Evolutionary conservation across 768 basidiomycete species (phyloP), one percentile per base, ranked within the genome.

Genomic region (Tulasnella sp.): DNA sequence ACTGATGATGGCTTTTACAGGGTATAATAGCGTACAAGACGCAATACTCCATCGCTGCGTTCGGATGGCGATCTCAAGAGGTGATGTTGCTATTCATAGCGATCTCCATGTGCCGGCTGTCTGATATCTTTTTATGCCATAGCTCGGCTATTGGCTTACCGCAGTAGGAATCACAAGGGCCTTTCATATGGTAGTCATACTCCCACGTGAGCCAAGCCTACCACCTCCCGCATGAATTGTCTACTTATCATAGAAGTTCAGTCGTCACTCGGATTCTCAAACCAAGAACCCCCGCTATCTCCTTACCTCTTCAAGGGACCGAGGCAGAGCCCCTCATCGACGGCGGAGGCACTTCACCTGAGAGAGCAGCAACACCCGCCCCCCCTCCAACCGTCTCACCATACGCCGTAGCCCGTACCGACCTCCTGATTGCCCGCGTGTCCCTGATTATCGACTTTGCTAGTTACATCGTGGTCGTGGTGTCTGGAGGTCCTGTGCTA

Each of bases 121-220:
- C 53, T 9, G 48, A 41, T 27, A 17, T 19, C 2, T 27, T 21
- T 15, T 10, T n/a, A 34, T 43, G 45, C 31, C 41, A 21, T 57
- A 87, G 86, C 67, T 82, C n/a, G 85, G 85, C n/a, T 87, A 87
- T 65, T 87, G 76, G 72, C 65, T 87, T 10, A 83, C 80, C 59
- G 64, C 78, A 10, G 66, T 80, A 9, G 80, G 81, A 5, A 71
- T 71, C 30, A 66, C 73, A 0, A 76, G 84, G 2, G 83, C 84
- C 0, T 2, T 78, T 1, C 77, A 78, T 65, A 69, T 88, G 62
- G 71, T 79, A 1, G 46, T 78, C 15, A 65, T 85, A 31, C 69
- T 89, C 4, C 87, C n/a, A n/a, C 46, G n/a, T 25, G n/a, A 21
- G 46, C 46, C n/a, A 48, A 21, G 46, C 46, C 19, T 7, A 7